Conservation (phyloP, 2,329 filamentous ascomycete genomes). For the Ophidiomyces ophidiicola region DNA sequence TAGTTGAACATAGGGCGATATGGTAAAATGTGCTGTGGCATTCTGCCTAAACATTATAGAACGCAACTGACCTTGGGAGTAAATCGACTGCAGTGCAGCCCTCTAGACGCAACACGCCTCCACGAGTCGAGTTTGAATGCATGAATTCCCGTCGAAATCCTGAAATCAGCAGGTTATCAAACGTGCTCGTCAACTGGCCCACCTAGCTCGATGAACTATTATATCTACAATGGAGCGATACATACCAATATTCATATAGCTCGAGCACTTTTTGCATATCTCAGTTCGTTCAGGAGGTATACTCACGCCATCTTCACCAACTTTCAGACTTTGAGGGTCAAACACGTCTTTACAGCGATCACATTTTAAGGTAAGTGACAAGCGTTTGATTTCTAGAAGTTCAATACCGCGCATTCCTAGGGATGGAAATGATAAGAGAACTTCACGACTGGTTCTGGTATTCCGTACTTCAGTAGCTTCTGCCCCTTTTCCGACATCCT, state of each 20-base stretch:
- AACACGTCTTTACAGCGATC: constrained; percentile 62
- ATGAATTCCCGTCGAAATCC: constrained; percentile 57
- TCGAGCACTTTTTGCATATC: constrained; percentile 45
- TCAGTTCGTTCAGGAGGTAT: constrained; percentile 33
- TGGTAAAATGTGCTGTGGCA: too few species aligned
- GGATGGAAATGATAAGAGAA: constrained; percentile 66
- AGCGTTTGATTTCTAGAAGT: constrained; percentile 53
- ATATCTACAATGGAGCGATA: not conserved
- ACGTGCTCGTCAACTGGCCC: not conserved
- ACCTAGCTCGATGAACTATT: not conserved
- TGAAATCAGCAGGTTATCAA: constrained; percentile 16
- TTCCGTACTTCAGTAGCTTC: constrained; percentile 25
- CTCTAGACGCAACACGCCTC: constrained; percentile 64
- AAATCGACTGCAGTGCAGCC: constrained; percentile 65
- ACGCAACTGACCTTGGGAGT: constrained; percentile 48
- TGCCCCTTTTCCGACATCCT: constrained; percentile 29
- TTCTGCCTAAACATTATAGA: not conserved
- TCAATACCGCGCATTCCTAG: constrained; percentile 68
- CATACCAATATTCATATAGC: constrained; percentile 36
- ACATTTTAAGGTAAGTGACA: constrained; percentile 64
- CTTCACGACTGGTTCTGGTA: constrained; percentile 49
- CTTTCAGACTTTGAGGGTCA: constrained; percentile 56
- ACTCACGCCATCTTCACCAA: constrained; percentile 36
- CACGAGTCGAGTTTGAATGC: constrained; percentile 59
- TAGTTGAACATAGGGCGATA: not conserved